Evolutionary conservation across 2,329 filamentous ascomycete genomes (phyloP), one percentile per base, ranked within the genome.

Genomic region (Thermomyces lanuginosus): DNA sequence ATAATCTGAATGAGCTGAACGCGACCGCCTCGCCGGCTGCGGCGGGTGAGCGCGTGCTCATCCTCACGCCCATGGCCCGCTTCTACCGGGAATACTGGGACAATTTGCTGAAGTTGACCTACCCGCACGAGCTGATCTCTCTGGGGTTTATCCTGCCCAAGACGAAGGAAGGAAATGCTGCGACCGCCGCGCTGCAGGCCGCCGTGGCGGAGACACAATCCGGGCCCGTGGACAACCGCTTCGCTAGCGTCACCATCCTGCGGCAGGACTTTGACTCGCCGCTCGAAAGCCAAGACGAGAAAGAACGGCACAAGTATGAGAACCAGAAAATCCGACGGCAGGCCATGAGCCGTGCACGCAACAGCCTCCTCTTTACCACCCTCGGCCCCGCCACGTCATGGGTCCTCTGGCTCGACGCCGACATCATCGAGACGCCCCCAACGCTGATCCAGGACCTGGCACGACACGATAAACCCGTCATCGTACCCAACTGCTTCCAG

Each of bases 51-150:
- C 77, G 76, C 27, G 66, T 98, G 33, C 72, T 98, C 29, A 79
- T 98, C 46, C 68, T 98, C 34, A 93, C 89, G 1, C 89, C 89
- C 6, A 74, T 98, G 57, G 78, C 82, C 16, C 72, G 80, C 36
- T 98, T 95, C 64, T 95, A 93, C 55, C 75, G 79, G 42, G 74
- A 69, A 40, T 98, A 95, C 61, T 98, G 89, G 86, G 76, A 91
- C 51, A 98, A 95, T 44, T 64, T 98, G 15, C 52, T 84, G 39
- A 71, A 71, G 48, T 66, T 98, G 30, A 67, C 58, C 44, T 98
- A 95, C 51, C 89, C 89, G 3, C 89, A 93, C 57, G 79, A 92
- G 33, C 70, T 95, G 36, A 91, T 98, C 46, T 91, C 82, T 1
- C 64, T 98, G 15, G 89, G 82, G 20, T 98, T 95, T 59, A 95